These are phyloP conservation scores for Acacia acuminata DNA, from an alignment of 306 rosid species.

Conservation along the genomic window DNA sequence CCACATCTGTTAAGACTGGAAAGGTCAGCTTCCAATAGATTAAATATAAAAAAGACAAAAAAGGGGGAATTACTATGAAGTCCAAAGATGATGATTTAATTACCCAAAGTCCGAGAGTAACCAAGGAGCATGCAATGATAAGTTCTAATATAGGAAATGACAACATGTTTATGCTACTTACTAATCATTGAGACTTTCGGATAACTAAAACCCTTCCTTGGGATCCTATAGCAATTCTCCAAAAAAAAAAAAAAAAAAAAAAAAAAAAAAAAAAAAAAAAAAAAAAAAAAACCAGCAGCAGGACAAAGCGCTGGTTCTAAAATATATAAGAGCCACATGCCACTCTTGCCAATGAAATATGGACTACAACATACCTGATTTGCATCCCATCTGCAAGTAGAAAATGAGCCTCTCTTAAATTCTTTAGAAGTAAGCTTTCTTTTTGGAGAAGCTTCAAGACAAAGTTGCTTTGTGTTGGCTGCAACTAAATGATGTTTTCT, in stretches of 20 bases:
- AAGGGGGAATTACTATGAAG: too few relatives aligned
- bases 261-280: background rate
- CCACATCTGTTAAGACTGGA: conserved; percentile 71
- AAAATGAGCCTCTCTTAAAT: conserved; percentile 59
- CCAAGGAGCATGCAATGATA: too few relatives aligned
- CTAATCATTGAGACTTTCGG: too few relatives aligned
- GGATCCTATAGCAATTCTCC: too few relatives aligned
- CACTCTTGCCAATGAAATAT: background rate
- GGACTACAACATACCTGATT: conserved; percentile 65
- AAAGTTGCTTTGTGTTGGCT: conserved; percentile 45
- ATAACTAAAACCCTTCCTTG: too few relatives aligned
- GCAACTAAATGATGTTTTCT: conserved; percentile 62
- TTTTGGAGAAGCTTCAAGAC: conserved; percentile 80
- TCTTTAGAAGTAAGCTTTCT: conserved; percentile 67
- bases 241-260: background rate
- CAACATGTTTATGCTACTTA: too few relatives aligned
- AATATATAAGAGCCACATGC: conserved; percentile 28
- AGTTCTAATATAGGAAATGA: too few relatives aligned
- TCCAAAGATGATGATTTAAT: too few relatives aligned
- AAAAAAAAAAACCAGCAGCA: background rate
- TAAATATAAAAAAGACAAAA: background rate
- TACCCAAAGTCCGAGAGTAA: too few relatives aligned
- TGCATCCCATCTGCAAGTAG: conserved; percentile 63
- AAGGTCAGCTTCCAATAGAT: conserved; percentile 36
- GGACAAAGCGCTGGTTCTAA: background rate